A percentile compares a stretch with the other conserved stretches of the same genome.
phyloP scores from a whole-genome alignment of 2,329 filamentous ascomycete genomes.

The Penicillium janthinellum region DNA sequence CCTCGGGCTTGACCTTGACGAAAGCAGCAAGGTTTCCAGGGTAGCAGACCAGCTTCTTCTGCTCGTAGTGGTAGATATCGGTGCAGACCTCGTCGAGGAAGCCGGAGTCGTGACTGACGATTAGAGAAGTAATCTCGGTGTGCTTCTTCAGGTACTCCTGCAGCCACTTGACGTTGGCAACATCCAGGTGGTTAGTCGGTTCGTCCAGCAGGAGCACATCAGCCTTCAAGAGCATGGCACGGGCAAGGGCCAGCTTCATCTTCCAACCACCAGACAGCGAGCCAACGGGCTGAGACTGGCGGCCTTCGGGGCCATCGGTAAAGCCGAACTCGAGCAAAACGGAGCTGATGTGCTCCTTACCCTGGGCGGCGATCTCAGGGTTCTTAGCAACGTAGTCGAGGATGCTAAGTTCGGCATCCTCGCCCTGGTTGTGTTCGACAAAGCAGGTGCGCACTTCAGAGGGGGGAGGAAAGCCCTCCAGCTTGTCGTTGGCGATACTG shows the following conservation, averaged over 20 bases:
- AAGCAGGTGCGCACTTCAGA: constrained; percentile 95
- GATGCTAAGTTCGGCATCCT: constrained; percentile 95
- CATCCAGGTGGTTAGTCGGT: constrained; percentile 97
- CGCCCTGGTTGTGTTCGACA: constrained; percentile 98
- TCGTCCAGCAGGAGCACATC: constrained; percentile 96
- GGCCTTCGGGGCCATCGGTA: constrained; percentile 82
- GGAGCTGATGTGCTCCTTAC: constrained; percentile 75
- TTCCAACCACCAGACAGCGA: constrained; percentile 98
- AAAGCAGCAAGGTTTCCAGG: constrained; percentile 62
- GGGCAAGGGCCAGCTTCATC: constrained; percentile 97
- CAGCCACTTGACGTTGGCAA: constrained; percentile 93
- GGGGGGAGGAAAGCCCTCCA: constrained; percentile 93
- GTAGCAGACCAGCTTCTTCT: constrained; percentile 78
- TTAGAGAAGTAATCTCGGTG: constrained; percentile 93
- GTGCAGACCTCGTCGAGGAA: constrained; percentile 98
- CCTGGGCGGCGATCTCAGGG: constrained; percentile 77
- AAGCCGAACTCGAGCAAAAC: constrained; percentile 94
- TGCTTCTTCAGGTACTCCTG: constrained; percentile 95
- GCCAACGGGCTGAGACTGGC: constrained; percentile 86
- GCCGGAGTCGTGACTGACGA: constrained; percentile 96
- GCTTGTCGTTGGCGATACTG: constrained; percentile 90
- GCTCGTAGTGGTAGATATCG: constrained; percentile 98
- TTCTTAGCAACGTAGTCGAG: constrained; percentile 91
- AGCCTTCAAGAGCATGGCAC: constrained; percentile 95
- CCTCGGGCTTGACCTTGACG: constrained; percentile 87